Percentiles rank a stretch among this genome's conserved stretches.
phyloP scores from a whole-genome alignment of 345 rosid genomes.

The Viola odorata region DNA sequence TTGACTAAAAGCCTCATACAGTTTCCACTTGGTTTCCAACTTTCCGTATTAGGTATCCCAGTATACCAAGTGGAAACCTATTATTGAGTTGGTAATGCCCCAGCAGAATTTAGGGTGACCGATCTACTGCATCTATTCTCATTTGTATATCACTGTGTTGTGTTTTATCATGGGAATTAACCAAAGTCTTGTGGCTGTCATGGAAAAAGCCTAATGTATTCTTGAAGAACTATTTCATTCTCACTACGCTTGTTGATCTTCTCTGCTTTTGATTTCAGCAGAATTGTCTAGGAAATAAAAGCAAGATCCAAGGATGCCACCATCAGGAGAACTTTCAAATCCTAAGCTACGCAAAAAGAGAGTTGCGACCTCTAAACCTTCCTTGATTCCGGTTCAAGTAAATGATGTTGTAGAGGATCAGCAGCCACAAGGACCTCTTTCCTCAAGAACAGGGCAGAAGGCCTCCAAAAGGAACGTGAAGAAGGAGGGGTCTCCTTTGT shows the following conservation, averaged over 20 bases:
- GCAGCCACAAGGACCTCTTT: slow-evolving; percentile 20
- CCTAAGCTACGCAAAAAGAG: slow-evolving; percentile 44
- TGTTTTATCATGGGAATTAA: no score
- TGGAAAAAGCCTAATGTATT: no score
- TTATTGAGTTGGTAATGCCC: no score
- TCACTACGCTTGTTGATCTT: background rate
- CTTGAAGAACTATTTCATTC: no score
- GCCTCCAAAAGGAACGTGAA: slow-evolving; percentile 39
- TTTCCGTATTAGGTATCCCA: no score
- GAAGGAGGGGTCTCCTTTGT: slow-evolving; percentile 38
- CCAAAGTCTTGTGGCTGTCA: no score
- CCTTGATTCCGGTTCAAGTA: slow-evolving; percentile 33
- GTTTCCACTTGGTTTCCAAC: no score
- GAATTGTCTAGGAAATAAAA: slow-evolving; percentile 24
- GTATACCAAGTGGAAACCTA: no score
- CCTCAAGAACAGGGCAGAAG: slow-evolving; percentile 32
- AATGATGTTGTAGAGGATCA: slow-evolving; percentile 25
- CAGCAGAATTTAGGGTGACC: no score
- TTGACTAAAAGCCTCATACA: no score
- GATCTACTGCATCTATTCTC: no score
- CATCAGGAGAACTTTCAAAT: slow-evolving; percentile 36
- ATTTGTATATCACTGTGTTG: no score
- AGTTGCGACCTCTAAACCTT: slow-evolving; percentile 25
- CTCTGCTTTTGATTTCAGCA: slow-evolving; percentile 3
- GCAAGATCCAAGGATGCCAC: slow-evolving; percentile 52